Evolutionary conservation across 2,329 filamentous ascomycete genomes (phyloP).

Genomic region (Cladosporium halotolerans): DNA sequence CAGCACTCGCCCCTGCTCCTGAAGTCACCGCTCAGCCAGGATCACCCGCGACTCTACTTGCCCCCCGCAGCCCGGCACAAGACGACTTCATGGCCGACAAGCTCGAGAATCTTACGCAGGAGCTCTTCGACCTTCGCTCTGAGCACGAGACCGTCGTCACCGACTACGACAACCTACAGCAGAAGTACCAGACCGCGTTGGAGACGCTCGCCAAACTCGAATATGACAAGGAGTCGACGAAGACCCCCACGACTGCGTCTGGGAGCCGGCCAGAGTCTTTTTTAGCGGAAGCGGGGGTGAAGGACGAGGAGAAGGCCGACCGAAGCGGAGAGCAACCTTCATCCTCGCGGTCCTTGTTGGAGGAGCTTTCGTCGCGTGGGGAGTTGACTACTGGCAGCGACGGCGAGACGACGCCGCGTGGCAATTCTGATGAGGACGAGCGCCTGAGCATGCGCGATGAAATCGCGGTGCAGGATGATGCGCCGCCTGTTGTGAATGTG

Average conservation of each 20-base stretch:
- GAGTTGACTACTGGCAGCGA: slow-evolving; percentile 55
- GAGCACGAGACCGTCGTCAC: slow-evolving; percentile 80
- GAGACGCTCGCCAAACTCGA: slow-evolving; percentile 77
- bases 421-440: background rate
- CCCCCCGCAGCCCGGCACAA: slow-evolving; percentile 63
- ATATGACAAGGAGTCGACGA: slow-evolving; percentile 61
- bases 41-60: slow-evolving; percentile 1
- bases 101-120: slow-evolving; percentile 82
- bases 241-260: slow-evolving; percentile 54
- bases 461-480: slow-evolving; percentile 12
- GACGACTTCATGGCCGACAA: slow-evolving; percentile 85
- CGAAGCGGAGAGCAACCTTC: slow-evolving; percentile 52
- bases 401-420: slow-evolving; percentile 17
- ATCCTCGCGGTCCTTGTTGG: slow-evolving; percentile 86
- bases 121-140: slow-evolving; percentile 81
- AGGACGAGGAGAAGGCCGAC: slow-evolving; percentile 57
- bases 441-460: slow-evolving; percentile 7
- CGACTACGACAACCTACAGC: slow-evolving; percentile 73
- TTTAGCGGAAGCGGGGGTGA: slow-evolving; percentile 68
- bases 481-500: background rate
- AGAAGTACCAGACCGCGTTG: slow-evolving; percentile 87
- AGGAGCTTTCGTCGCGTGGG: slow-evolving; percentile 84
- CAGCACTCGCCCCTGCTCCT: background rate
- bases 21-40: background rate
- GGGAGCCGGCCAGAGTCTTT: slow-evolving; percentile 66